phyloP scores from a whole-genome alignment of 2,329 filamentous ascomycete genomes.

The Arthrobotrys iridis region DNA sequence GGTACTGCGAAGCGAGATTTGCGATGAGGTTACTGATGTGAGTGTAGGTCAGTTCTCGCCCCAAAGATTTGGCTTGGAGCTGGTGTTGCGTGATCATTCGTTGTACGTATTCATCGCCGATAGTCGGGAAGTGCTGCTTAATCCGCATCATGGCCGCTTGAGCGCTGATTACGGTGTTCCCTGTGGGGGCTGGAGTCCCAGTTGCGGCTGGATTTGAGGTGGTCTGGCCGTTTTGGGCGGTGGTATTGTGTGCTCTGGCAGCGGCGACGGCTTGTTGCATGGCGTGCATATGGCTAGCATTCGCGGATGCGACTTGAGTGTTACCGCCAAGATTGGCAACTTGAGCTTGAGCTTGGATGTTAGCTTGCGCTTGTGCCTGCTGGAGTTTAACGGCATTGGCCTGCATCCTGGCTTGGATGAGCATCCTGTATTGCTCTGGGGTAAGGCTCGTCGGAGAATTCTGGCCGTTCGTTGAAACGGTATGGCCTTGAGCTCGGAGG shows the following conservation, averaged over 20 bases:
- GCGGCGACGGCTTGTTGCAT: constrained; percentile 48
- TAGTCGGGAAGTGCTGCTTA: constrained; percentile 49
- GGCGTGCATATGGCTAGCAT: constrained; percentile 27
- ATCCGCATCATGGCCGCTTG: constrained; percentile 48
- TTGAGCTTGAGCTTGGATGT: constrained; percentile 20
- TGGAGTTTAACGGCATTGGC: constrained; percentile 41
- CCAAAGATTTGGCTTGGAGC: constrained; percentile 41
- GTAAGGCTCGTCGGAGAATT: constrained; percentile 50
- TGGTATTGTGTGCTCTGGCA: constrained; percentile 36
- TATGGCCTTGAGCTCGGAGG: constrained; percentile 39
- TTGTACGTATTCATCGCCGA: constrained; percentile 49
- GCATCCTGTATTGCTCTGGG: constrained; percentile 46
- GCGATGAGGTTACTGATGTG: constrained; percentile 46
- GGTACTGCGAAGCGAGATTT: constrained; percentile 34
- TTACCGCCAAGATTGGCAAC: constrained; percentile 13
- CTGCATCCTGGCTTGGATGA: constrained; percentile 49
- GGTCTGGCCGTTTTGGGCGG: constrained; percentile 5
- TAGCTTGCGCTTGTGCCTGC: constrained; percentile 28
- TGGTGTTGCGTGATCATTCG: constrained; percentile 51
- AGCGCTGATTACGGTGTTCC: constrained; percentile 25
- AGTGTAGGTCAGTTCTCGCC: constrained; percentile 39
- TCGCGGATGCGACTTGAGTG: constrained; percentile 17
- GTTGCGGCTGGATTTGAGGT: background rate
- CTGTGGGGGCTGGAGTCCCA: background rate
- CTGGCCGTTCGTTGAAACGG: constrained; percentile 35